Percentiles rank a stretch among this genome's conserved stretches.
phyloP scores from a whole-genome alignment of 805 yeast genomes.

The Sungouiella thailandica region DNA sequence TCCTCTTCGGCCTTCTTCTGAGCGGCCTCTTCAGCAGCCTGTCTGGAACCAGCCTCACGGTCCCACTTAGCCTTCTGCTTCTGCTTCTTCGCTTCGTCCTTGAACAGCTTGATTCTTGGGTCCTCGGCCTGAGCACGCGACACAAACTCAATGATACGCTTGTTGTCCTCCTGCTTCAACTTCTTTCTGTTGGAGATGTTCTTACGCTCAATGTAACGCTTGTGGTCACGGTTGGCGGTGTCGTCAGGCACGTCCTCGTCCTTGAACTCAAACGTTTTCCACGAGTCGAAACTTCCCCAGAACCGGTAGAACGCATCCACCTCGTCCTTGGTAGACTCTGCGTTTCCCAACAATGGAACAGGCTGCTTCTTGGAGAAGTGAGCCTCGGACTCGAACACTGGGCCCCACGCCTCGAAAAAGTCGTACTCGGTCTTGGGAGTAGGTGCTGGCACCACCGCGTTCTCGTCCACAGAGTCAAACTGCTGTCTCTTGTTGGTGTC shows the following conservation, averaged over 20 bases:
- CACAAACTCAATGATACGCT: slow-evolving; percentile 78
- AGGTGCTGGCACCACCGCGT: slow-evolving; percentile 83
- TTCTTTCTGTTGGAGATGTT: slow-evolving; percentile 94
- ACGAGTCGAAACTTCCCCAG: slow-evolving; percentile 92
- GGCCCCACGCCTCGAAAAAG: slow-evolving; percentile 89
- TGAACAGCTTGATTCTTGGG: slow-evolving; percentile 91
- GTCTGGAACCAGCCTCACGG: slow-evolving; percentile 94
- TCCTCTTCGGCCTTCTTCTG: slow-evolving; percentile 86
- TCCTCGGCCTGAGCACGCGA: slow-evolving; percentile 87
- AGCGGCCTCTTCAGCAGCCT: slow-evolving; percentile 90
- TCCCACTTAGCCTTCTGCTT: slow-evolving; percentile 97
- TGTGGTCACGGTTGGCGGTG: slow-evolving; percentile 98
- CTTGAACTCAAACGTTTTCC: slow-evolving; percentile 97
- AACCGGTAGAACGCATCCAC: slow-evolving; percentile 86
- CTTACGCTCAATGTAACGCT: slow-evolving; percentile 97
- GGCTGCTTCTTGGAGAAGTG: slow-evolving; percentile 92
- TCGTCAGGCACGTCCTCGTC: slow-evolving; percentile 99
- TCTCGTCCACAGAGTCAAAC: slow-evolving; percentile 90
- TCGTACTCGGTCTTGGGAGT: slow-evolving; percentile 60
- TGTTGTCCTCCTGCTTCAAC: slow-evolving; percentile 96
- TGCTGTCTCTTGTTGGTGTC: slow-evolving; percentile 87
- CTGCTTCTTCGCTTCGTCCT: slow-evolving; percentile 90
- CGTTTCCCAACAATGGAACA: slow-evolving; percentile 74
- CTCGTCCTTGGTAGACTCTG: slow-evolving; percentile 64
- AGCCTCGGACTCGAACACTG: slow-evolving; percentile 84